Evolutionary conservation across 176 grass and related monocot genomes (phyloP).

Genomic region (Oryza coarctata): DNA sequence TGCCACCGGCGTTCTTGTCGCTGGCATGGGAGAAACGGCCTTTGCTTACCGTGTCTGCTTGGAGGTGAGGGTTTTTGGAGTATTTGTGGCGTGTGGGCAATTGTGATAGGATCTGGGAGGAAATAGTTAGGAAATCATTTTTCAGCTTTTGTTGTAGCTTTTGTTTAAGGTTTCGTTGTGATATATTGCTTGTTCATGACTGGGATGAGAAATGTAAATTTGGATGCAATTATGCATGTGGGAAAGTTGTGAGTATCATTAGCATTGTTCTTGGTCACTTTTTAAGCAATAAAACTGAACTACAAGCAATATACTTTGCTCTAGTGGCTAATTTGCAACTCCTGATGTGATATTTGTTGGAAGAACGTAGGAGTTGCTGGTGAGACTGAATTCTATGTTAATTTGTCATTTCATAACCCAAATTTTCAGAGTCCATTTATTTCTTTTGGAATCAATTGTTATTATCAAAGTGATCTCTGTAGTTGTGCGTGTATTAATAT

Average conservation of each 20-base stretch:
- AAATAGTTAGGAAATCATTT: slow-evolving; percentile 30
- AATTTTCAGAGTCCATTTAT: background rate
- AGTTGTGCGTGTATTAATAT: background rate
- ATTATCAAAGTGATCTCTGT: background rate
- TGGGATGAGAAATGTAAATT: background rate
- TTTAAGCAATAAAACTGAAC: background rate
- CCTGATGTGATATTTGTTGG: background rate
- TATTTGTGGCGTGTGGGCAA: background rate
- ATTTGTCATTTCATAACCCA: background rate
- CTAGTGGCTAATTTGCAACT: background rate
- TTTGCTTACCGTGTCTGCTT: slow-evolving; percentile 86
- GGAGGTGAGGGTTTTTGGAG: slow-evolving; percentile 56
- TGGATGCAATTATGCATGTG: background rate
- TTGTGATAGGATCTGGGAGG: slow-evolving; percentile 25
- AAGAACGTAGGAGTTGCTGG: background rate
- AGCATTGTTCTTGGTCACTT: background rate
- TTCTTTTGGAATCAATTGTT: background rate
- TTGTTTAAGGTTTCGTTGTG: background rate
- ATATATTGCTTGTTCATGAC: slow-evolving; percentile 7
- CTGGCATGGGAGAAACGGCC: slow-evolving; percentile 75
- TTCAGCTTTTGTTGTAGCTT: slow-evolving; percentile 33
- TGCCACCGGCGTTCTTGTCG: slow-evolving; percentile 59
- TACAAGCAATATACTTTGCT: background rate
- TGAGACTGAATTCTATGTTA: background rate
- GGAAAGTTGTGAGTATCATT: background rate